Base-by-base conservation (phyloP, 2,329 filamentous ascomycete species). In the Alternaria arborescens region DNA sequence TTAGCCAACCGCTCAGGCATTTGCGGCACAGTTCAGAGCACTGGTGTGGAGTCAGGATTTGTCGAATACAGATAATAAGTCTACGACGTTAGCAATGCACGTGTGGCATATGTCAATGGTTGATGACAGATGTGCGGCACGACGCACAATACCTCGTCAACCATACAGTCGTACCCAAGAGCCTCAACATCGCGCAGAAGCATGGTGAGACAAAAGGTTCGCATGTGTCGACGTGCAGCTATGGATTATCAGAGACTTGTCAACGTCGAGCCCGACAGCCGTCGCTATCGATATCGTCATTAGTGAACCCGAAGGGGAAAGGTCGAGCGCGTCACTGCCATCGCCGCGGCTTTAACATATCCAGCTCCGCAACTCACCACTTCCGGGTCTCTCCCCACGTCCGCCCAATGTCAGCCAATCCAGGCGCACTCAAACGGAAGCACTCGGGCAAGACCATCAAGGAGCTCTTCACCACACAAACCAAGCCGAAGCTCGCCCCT, bases 401-500 rank as follows among this genome's bases (percentile, higher is more conserved):
- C 54, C 55, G 48, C 59, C 71, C 73, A 76, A 77, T 77, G 75
- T 77, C 75, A 66, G 63, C 66, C 58, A 70, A 68, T 61, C 34
- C 71, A 55, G 68, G 67, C 61, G 68, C 73, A 54, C 68, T 74
- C 61, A 78, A 78, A 73, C 73, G 76, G 44, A 78, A 78, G 71
- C 75, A 77, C 65, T 68, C 75, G 61, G 69, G 60, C 52, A 72
- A 74, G 60, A 77, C 73, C 11, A 77, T 77, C 62, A 73, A 70
- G 43, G 73, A 77, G 52, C 73, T 77, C 58, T 77, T 77, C 60
- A 77, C 67, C 44, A 71, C 71, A 10, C 76, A 78, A 55, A 71
- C 74, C 26, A 78, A 78, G 67, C 73, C 75, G 4, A 72, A 69
- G 60, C 54, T 64, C 48, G 52, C 65, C 46, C 65, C 64, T 52